A percentile compares a stretch with the other conserved stretches of the same genome.
Conservation (phyloP, 768 basidiomycete species). For the Podaxis sp. region DNA sequence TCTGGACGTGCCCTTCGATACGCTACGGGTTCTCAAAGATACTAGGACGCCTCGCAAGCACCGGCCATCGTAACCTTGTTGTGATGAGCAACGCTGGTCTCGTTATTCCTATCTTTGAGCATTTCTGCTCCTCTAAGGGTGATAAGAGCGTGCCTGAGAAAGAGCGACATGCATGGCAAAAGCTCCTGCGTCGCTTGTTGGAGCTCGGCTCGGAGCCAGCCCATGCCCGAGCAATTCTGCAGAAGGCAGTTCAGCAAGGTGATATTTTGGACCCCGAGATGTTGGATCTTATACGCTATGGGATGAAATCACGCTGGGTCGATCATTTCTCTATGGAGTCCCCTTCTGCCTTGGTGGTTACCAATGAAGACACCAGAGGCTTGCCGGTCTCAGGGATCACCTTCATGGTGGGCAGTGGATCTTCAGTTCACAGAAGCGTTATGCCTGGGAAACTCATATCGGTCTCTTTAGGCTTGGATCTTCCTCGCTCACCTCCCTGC, state of each 20-base stretch:
- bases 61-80: constrained; percentile 68
- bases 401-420: constrained; percentile 49
- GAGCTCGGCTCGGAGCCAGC: constrained; percentile 70
- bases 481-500: constrained; percentile 40
- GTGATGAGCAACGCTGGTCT: constrained; percentile 58
- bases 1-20: constrained; percentile 21
- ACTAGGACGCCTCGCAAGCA: constrained; percentile 55
- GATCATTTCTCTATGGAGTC: constrained; percentile 71
- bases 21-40: constrained; percentile 56
- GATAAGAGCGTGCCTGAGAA: constrained; percentile 28
- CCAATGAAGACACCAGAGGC: constrained; percentile 43
- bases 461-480: constrained; percentile 40
- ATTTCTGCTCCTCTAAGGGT: constrained; percentile 30
- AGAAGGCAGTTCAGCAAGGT: constrained; percentile 43
- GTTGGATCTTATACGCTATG: constrained; percentile 64
- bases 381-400: constrained; percentile 65
- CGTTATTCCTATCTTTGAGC: constrained; percentile 45
- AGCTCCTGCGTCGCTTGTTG: constrained; percentile 61
- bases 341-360: constrained; percentile 44
- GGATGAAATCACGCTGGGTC: constrained; percentile 75
- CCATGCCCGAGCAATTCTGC: constrained; percentile 63
- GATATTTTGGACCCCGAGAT: constrained; percentile 57
- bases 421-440: background rate
- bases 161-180: constrained; percentile 55
- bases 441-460: background rate